A percentile compares a stretch with the other conserved stretches of the same genome.
Conservation (phyloP, 1,139 yeast genomes). For the Suhomyces terraborum region DNA sequence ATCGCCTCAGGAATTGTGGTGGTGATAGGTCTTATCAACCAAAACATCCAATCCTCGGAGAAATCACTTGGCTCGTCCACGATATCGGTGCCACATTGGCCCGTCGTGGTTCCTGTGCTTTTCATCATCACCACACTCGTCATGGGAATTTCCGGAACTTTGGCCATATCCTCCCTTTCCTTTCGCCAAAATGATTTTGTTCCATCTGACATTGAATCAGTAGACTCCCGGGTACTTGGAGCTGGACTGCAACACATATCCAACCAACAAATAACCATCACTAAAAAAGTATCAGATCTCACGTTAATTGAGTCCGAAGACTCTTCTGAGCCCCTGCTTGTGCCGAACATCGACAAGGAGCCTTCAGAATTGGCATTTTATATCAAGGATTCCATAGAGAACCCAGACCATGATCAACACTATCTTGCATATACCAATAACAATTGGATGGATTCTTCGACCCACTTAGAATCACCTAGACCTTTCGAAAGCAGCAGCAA, state of each 20-base stretch:
- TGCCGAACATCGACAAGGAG: slow-evolving; percentile 13
- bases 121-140: slow-evolving; percentile 16
- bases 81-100: slow-evolving; percentile 14
- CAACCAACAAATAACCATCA: neutral
- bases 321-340: slow-evolving; percentile 2
- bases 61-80: too few species aligned
- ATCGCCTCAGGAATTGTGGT: slow-evolving; percentile 24
- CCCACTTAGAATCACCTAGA: slow-evolving; percentile 7
- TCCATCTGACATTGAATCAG: slow-evolving; percentile 5
- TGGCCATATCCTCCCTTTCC: neutral
- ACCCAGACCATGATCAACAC: slow-evolving; percentile 8
- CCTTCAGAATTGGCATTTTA: slow-evolving; percentile 14
- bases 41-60: too few species aligned
- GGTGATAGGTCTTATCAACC: slow-evolving; percentile 19
- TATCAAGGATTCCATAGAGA: slow-evolving; percentile 16
- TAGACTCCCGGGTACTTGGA: neutral
- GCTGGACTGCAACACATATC: neutral
- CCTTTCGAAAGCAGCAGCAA: slow-evolving; percentile 4
- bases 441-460: slow-evolving; percentile 27
- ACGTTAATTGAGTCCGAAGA: slow-evolving; percentile 16
- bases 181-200: neutral
- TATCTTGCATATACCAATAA: slow-evolving; percentile 16
- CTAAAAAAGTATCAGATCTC: slow-evolving; percentile 18
- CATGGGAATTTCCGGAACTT: slow-evolving; percentile 5
- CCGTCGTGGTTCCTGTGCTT: slow-evolving; percentile 13